Evolutionary conservation across 176 grass and related monocot genomes (phyloP).

Genomic region (Zoysia pacifica): DNA sequence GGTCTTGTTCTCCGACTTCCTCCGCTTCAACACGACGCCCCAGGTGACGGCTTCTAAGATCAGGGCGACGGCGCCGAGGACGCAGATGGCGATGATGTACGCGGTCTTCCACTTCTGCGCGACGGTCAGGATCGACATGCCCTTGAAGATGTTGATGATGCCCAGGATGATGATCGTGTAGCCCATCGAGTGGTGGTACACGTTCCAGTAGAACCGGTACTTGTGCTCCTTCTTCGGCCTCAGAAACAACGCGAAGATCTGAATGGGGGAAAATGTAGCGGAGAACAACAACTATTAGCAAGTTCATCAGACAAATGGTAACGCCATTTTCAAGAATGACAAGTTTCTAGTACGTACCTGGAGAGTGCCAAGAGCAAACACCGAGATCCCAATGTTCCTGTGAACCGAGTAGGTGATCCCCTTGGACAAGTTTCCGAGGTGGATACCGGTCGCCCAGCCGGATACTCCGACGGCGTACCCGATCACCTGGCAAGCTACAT

Average conservation of each 20-base stretch:
- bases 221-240: conserved; percentile 84
- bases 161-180: conserved; percentile 76
- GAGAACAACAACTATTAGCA: not conserved
- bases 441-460: conserved; percentile 79
- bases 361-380: conserved; percentile 74
- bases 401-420: conserved; percentile 69
- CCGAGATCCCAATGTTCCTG: conserved; percentile 70
- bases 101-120: conserved; percentile 62
- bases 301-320: not conserved
- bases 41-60: conserved; percentile 63
- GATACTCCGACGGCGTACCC: conserved; percentile 76
- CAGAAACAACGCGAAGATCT: conserved; percentile 77
- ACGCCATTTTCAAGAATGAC: too few species aligned
- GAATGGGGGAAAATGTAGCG: not conserved
- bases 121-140: conserved; percentile 56
- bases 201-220: conserved; percentile 64
- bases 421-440: conserved; percentile 79
- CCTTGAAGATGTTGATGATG: conserved; percentile 85
- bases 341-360: conserved; percentile 45
- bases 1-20: conserved; percentile 48
- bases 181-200: conserved; percentile 71
- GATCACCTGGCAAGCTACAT: conserved; percentile 63
- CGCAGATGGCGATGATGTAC: conserved; percentile 59
- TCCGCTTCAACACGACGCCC: conserved; percentile 51
- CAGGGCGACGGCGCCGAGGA: conserved; percentile 55